Percentiles rank a stretch among this genome's conserved stretches.
These are phyloP conservation scores for Paxillus ammoniavirescens DNA, from an alignment of 768 basidiomycete species.

Conservation along the genomic window DNA sequence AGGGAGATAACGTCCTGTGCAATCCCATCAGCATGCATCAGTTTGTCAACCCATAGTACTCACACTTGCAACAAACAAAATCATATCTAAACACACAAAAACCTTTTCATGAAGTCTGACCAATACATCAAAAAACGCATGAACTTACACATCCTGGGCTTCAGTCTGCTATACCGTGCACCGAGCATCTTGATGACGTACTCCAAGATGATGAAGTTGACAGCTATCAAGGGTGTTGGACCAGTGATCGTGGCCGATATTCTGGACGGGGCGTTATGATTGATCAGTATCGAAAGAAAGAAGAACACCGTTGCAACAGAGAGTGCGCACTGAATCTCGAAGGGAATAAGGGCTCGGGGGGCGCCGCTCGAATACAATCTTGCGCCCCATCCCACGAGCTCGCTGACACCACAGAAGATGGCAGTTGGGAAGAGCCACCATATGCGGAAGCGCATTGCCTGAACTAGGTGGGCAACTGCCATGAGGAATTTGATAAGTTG, in stretches of 20 bases:
- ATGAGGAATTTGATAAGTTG: neutral
- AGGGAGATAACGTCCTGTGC: conserved; percentile 36
- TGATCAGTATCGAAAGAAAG: no score
- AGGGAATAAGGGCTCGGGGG: conserved; percentile 26
- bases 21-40: neutral
- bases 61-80: conserved; percentile 11
- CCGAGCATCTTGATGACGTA: conserved; percentile 45
- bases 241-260: conserved; percentile 46
- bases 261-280: conserved; percentile 4
- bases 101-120: conserved; percentile 5
- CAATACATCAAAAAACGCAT: neutral
- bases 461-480: conserved; percentile 45
- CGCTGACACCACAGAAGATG: conserved; percentile 45
- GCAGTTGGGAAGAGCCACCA: conserved; percentile 57
- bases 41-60: conserved; percentile 5
- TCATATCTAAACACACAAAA: conserved; percentile 28
- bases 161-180: conserved; percentile 48
- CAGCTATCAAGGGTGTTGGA: conserved; percentile 58
- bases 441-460: conserved; percentile 42
- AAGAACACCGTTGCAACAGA: neutral
- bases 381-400: conserved; percentile 55
- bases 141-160: conserved; percentile 26
- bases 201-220: conserved; percentile 53
- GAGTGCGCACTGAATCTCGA: conserved; percentile 42
- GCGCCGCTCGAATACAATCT: conserved; percentile 48